Evolutionary conservation across 1,284 basidiomycete genomes (phyloP).

Genomic region (Cryptococcus sp.): DNA sequence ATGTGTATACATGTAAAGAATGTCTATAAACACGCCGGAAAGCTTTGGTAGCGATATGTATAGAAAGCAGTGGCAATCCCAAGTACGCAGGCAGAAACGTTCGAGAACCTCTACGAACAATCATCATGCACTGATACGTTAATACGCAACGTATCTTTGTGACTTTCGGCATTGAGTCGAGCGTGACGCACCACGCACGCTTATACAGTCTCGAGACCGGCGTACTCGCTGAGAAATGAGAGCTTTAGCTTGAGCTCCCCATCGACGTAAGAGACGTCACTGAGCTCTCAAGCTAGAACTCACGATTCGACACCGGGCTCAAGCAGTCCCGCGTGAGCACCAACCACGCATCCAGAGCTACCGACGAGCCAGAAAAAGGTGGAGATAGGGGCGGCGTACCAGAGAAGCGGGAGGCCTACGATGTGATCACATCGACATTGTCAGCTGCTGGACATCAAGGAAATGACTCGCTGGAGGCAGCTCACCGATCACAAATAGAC

Average conservation of each 20-base stretch:
- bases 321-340: constrained; percentile 59
- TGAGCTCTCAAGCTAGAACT: no score
- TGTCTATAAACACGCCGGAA: no score
- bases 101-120: no score
- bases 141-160: no score
- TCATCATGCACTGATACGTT: no score
- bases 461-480: not conserved
- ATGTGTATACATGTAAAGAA: no score
- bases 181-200: not conserved
- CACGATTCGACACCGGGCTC: constrained; percentile 58
- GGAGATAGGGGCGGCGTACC: constrained; percentile 52
- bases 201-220: constrained; percentile 42
- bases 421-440: constrained; percentile 2
- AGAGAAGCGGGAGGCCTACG: constrained; percentile 51
- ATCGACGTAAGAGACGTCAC: not conserved
- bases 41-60: no score
- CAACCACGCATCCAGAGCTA: constrained; percentile 52
- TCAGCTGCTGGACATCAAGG: constrained; percentile 4
- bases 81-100: no score
- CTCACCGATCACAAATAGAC: constrained; percentile 51
- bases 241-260: not conserved
- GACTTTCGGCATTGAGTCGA: no score
- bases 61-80: no score
- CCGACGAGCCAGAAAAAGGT: constrained; percentile 55
- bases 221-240: constrained; percentile 32